These are phyloP conservation scores for Camptophora hylomeconis DNA, from an alignment of 2,329 filamentous ascomycete genomes.

Conservation along the genomic window DNA sequence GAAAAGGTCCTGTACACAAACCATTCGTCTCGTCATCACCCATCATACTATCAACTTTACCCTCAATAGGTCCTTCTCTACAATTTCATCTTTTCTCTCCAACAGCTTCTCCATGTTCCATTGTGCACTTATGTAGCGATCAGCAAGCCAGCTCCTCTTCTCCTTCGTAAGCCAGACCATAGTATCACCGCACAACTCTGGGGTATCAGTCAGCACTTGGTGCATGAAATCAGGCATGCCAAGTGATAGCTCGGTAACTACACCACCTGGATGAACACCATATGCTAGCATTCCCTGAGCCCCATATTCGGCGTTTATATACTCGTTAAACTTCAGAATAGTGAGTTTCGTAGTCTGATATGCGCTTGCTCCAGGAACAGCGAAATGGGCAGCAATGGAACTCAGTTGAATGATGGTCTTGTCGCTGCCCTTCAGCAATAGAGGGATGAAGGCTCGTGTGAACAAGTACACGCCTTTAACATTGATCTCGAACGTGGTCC, in stretches of 20 bases:
- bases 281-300: slow-evolving; percentile 16
- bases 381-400: slow-evolving; percentile 27
- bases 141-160: slow-evolving; percentile 11
- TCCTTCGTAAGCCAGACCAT: slow-evolving; percentile 17
- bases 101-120: slow-evolving; percentile 18
- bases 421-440: slow-evolving; percentile 18
- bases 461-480: slow-evolving; percentile 28
- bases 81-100: slow-evolving; percentile 9
- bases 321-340: slow-evolving; percentile 32
- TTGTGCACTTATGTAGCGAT: slow-evolving; percentile 10
- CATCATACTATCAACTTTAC: too few relatives aligned
- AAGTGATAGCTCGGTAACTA: slow-evolving; percentile 8
- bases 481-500: slow-evolving; percentile 37
- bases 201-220: slow-evolving; percentile 7
- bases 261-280: slow-evolving; percentile 9
- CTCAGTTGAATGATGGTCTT: slow-evolving; percentile 24
- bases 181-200: slow-evolving; percentile 18
- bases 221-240: slow-evolving; percentile 7
- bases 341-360: slow-evolving; percentile 37
- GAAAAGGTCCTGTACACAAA: too few relatives aligned
- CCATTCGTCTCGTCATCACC: too few relatives aligned
- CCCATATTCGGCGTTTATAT: slow-evolving; percentile 30
- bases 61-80: slow-evolving; percentile 22
- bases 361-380: slow-evolving; percentile 24
- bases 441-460: slow-evolving; percentile 17